Base-by-base conservation (phyloP, 805 yeast species). In the Torulaspora franciscae region DNA sequence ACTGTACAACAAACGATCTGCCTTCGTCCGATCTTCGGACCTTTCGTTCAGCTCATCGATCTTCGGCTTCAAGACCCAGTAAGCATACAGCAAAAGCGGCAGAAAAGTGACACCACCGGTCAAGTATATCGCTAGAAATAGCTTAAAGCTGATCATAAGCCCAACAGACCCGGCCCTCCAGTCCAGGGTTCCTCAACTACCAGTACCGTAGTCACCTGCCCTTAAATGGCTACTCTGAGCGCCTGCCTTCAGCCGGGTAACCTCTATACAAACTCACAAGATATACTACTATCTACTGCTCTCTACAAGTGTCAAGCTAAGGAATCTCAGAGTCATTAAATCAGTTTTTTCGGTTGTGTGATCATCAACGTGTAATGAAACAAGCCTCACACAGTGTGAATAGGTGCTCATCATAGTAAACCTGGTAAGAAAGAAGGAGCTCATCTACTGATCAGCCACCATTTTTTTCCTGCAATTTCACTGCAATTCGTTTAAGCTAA, bases 41-140 rank as follows among this genome's bases (percentile, higher is more conserved):
- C 53, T 49, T 4, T 64, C 61, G 45, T 42, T n/a, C 48, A 8
- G 48, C 48, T 3, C 33, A 10, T 45, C 57, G 55, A 17, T 56
- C 64, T 17, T 45, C 52, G 27, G 53, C 60, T 40, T 51, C 57
- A 38, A 68, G 79, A 19, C 67, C 50, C 22, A 57, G 36, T 48
- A 50, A 1, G 59, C 55, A 2, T 72, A 25, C 0, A 80, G 29
- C 1, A 77, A 46, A 29, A 82, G 48, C 1, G 95, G 96, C 17
- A 87, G 63, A 50, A 90, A 78, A 0, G 96, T 87, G 6, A 88
- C 40, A 0, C 96, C 96, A 6, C 97, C 97, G 2, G 85, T 35
- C 1, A 87, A 40, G 59, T 87, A 88, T 0, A 74, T 68, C 14
- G 69, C 53, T 0, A 81, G 32, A 34, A 72, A 65, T n/a, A 53